Percentiles rank a stretch among this genome's conserved stretches.
These are phyloP conservation scores for Hypoxylon sp. DNA, from an alignment of 2,329 filamentous ascomycete species.

Conservation along the genomic window DNA sequence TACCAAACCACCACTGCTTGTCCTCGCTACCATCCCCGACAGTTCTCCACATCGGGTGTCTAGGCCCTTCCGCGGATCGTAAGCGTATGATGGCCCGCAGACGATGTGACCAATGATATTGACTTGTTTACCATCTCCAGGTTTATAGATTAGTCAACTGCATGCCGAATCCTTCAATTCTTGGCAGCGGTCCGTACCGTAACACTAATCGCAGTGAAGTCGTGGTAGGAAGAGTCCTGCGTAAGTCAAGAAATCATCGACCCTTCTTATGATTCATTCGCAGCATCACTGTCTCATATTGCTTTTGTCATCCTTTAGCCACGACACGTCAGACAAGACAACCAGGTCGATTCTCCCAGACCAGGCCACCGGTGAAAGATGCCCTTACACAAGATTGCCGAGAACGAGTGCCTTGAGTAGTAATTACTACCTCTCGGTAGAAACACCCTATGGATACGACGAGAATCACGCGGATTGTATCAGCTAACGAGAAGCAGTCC, in stretches of 20 bases:
- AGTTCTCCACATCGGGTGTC: background rate
- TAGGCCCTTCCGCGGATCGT: constrained; percentile 5
- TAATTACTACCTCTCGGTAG: background rate
- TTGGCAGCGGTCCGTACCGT: constrained; percentile 22
- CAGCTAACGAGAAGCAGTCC: background rate
- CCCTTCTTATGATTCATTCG: background rate
- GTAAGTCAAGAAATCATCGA: background rate
- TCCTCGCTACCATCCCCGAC: background rate
- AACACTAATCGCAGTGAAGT: background rate
- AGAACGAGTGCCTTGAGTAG: constrained; percentile 1
- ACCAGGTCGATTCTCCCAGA: background rate
- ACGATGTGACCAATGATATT: constrained; percentile 14
- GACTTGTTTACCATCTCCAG: constrained; percentile 3
- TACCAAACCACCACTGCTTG: background rate
- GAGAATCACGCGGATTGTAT: background rate
- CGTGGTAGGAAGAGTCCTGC: background rate
- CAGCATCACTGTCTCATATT: no score
- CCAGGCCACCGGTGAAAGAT: background rate
- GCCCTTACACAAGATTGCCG: background rate
- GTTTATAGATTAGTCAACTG: background rate
- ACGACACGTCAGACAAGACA: background rate
- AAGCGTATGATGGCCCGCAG: constrained; percentile 8
- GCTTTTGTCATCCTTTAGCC: background rate
- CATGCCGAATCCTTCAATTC: constrained; percentile 17
- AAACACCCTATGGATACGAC: background rate